Base-by-base conservation (phyloP, 768 basidiomycete species). In the Suillus alpinus region DNA sequence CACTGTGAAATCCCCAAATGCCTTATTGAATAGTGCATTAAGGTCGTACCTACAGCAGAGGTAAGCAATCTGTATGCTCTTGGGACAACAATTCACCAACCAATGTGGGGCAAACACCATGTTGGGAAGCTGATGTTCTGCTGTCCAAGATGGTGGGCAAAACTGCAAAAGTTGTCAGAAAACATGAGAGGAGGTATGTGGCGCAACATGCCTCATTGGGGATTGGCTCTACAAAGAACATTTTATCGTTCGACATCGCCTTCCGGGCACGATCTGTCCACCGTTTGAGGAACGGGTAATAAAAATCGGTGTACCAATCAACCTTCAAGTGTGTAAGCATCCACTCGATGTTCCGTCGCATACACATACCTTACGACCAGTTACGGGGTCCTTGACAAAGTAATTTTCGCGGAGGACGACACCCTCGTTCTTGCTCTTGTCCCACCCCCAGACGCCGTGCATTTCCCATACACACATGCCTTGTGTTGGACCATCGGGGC, bases 381-480 rank as follows among this genome's bases (percentile, higher is more conserved):
- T 87, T 59, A 68, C 66, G 2, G 92, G 91, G 69, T 94, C 78
- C 59, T 84, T 84, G 13, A 77, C 72, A 67, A 99, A 99, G 70
- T 97, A 98, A 64, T 81, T 90, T 69, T 94, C 92, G 52, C 91
- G 81, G 58, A 98, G 73, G 4, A 91, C 86, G 1, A 95, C 86
- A 0, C 86, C 87, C 62, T 84, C 79, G 14, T 86, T 73, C 66
- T 86, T 88, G 32, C 75, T 76, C 6, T 72, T 75, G 67, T 93
- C 89, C 88, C 89, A 98, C 0, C 86, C 85, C 96, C 97, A 99
- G 4, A 98, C 92, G 18, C 91, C 92, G 64, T 98, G 94, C 77
- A 88, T 83, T 67, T 92, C 88, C 95, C 95, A 96, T 4, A 95
- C 65, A 68, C 95, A 97, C 60, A 80, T 71, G 14, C 88, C 86